phyloP scores from a whole-genome alignment of 129 eudicot genomes.

The Daucus carota region DNA sequence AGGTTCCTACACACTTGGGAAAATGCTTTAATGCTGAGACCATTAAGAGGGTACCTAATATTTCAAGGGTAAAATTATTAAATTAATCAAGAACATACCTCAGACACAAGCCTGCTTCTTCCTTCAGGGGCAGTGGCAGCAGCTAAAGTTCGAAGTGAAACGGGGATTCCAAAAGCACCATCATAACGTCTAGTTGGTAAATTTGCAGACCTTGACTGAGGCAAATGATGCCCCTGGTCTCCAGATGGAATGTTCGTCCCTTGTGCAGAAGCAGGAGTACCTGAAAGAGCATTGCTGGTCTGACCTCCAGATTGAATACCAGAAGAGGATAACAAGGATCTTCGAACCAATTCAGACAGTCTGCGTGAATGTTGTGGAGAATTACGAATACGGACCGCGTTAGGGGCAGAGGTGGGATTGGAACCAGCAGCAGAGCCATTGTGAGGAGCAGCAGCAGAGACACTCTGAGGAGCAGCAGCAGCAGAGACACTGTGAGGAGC shows the following conservation, averaged over 20 bases:
- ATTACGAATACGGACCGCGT: constrained; percentile 33
- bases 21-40: neutral
- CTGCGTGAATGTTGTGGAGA: constrained; percentile 57
- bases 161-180: constrained; percentile 51
- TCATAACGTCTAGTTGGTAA: constrained; percentile 44
- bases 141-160: constrained; percentile 45
- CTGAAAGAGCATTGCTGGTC: constrained; percentile 25
- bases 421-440: constrained; percentile 28
- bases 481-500: constrained; percentile 29
- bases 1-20: neutral
- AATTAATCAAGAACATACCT: constrained; percentile 39
- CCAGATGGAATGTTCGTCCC: constrained; percentile 39
- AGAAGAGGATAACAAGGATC: constrained; percentile 41
- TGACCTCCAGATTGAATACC: constrained; percentile 45
- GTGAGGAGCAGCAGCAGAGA: constrained; percentile 37
- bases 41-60: neutral
- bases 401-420: constrained; percentile 26
- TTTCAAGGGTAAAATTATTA: neutral
- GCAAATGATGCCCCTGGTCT: constrained; percentile 32
- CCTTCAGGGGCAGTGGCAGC: constrained; percentile 58
- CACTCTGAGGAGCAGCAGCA: no score
- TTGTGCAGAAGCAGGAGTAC: constrained; percentile 31
- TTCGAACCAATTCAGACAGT: constrained; percentile 55
- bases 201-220: constrained; percentile 35
- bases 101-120: constrained; percentile 75